A percentile compares a stretch with the other conserved stretches of the same genome.
Conservation (phyloP, 148 eudicot genomes). For the Chenopodium formosanum region DNA sequence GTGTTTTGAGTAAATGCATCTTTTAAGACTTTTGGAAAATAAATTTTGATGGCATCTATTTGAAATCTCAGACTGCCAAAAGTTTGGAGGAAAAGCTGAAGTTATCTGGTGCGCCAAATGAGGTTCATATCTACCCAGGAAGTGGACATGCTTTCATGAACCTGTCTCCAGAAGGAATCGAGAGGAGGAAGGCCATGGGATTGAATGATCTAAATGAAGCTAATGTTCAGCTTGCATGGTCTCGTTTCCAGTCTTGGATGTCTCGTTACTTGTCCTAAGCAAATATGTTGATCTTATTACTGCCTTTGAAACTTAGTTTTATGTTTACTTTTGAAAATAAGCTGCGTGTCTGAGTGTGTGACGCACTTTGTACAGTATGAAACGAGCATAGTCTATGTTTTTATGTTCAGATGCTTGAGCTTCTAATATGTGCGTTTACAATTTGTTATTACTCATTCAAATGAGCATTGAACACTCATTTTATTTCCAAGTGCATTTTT, state of each 20-base stretch:
- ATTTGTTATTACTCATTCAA: too few relatives aligned
- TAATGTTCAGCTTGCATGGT: constrained; percentile 81
- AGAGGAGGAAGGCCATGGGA: constrained; percentile 85
- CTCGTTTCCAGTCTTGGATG: constrained; percentile 90
- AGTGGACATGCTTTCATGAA: constrained; percentile 88
- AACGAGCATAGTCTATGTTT: too few relatives aligned
- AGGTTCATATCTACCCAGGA: constrained; percentile 71
- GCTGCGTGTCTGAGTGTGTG: too few relatives aligned
- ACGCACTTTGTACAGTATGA: too few relatives aligned
- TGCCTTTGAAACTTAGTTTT: not conserved
- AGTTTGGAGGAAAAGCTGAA: constrained; percentile 83
- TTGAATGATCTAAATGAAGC: constrained; percentile 64
- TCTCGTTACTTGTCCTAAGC: constrained; percentile 48
- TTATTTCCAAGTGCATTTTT: too few relatives aligned
- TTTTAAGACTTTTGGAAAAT: not conserved
- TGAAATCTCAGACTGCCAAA: constrained; percentile 62
- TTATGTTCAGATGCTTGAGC: too few relatives aligned
- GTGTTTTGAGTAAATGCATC: not conserved
- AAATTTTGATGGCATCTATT: not conserved
- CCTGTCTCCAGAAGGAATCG: constrained; percentile 63
- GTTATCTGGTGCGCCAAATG: constrained; percentile 62
- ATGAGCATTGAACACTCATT: too few relatives aligned
- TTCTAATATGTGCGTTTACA: too few relatives aligned
- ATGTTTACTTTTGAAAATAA: not conserved
- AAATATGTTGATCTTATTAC: not conserved